Evolutionary conservation across 2,329 filamentous ascomycete genomes (phyloP).

Genomic region (Myriosclerotinia duriaeana): DNA sequence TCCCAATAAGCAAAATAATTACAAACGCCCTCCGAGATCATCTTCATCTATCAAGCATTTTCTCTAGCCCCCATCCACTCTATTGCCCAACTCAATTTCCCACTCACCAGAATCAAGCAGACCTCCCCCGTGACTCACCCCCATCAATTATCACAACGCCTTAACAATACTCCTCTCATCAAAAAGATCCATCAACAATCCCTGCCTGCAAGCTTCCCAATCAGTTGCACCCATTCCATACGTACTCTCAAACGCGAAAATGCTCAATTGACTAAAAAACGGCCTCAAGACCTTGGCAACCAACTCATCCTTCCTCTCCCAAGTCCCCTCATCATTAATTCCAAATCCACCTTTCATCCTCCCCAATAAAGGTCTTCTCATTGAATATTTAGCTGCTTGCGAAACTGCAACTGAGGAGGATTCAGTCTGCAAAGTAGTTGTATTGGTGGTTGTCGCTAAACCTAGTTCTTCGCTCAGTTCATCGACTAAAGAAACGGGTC

Average conservation of each 20-base stretch:
- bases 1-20: conserved; percentile 5
- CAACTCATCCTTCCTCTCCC: conserved; percentile 66
- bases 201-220: conserved; percentile 59
- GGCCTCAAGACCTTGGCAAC: conserved; percentile 77
- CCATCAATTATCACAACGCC: conserved; percentile 41
- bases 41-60: conserved; percentile 9
- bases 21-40: neutral
- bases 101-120: neutral
- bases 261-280: conserved; percentile 89
- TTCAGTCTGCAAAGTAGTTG: conserved; percentile 27
- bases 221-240: conserved; percentile 80
- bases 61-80: neutral
- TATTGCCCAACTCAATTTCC: neutral
- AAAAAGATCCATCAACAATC: conserved; percentile 73
- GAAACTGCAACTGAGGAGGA: conserved; percentile 25
- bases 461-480: conserved; percentile 74
- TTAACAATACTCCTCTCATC: conserved; percentile 70
- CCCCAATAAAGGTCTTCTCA: conserved; percentile 45
- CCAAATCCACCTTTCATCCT: conserved; percentile 36
- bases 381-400: conserved; percentile 32
- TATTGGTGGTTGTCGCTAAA: conserved; percentile 28
- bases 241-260: conserved; percentile 87
- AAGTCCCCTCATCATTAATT: conserved; percentile 54
- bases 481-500: conserved; percentile 76
- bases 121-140: neutral